A percentile compares a stretch with the other conserved stretches of the same genome.
Conservation (phyloP, 495 filamentous ascomycete genomes). For the Penicillium nucicola region DNA sequence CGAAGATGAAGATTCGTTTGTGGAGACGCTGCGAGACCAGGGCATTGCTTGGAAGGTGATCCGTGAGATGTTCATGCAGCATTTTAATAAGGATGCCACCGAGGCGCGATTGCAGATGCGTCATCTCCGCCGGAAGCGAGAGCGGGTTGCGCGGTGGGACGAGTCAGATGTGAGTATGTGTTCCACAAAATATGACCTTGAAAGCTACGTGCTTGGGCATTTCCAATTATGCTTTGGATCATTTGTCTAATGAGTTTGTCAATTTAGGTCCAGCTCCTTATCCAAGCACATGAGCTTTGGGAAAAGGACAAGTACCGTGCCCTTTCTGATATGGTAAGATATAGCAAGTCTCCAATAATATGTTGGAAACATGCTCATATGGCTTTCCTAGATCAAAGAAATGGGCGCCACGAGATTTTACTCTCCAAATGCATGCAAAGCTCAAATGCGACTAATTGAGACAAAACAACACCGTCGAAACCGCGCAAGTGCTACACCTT, state of each 20-base stretch:
- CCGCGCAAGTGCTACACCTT: conserved; percentile 12
- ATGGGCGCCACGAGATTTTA: conserved; percentile 32
- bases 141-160: conserved; percentile 60
- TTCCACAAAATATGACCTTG: background rate
- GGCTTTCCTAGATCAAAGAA: conserved; percentile 33
- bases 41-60: conserved; percentile 69
- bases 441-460: conserved; percentile 33
- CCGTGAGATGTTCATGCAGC: conserved; percentile 58
- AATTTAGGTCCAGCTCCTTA: conserved; percentile 43
- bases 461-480: conserved; percentile 17
- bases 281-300: conserved; percentile 47
- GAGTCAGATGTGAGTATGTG: conserved; percentile 61
- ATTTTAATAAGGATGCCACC: conserved; percentile 60
- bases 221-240: background rate
- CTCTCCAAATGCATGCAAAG: conserved; percentile 35
- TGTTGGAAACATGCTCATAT: background rate
- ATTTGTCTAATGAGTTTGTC: background rate
- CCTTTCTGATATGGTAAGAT: conserved; percentile 48
- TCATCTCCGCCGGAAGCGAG: conserved; percentile 61
- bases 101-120: conserved; percentile 75
- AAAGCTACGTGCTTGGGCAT: conserved; percentile 11
- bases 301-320: conserved; percentile 49
- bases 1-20: conserved; percentile 66
- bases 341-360: background rate
- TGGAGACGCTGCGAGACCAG: conserved; percentile 65